Conservation (phyloP, 805 yeast species). For the Wickerhamiella azyma region DNA sequence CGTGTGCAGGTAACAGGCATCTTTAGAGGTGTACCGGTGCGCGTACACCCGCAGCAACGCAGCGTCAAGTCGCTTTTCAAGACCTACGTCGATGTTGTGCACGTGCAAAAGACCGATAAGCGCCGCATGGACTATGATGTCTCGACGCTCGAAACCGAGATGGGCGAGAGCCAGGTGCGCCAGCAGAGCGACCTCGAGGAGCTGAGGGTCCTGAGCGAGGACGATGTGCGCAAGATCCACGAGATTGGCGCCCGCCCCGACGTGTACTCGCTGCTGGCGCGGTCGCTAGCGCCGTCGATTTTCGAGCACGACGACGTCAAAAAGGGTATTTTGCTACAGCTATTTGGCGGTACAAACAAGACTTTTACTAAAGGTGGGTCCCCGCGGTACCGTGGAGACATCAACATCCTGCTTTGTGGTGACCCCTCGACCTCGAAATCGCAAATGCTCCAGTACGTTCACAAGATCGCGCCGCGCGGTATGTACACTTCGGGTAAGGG, state of each 20-base stretch:
- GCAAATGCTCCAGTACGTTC: conserved; percentile 86
- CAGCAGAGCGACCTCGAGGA: conserved; percentile 64
- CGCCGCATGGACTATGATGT: conserved; percentile 70
- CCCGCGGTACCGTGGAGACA: conserved; percentile 82
- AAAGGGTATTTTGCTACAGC: conserved; percentile 81
- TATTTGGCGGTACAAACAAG: conserved; percentile 93
- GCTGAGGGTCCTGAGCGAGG: conserved; percentile 49
- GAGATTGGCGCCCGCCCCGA: conserved; percentile 56
- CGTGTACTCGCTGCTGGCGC: conserved; percentile 68
- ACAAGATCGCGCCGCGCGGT: conserved; percentile 95
- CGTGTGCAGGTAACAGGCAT: conserved; percentile 91
- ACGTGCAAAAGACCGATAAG: conserved; percentile 72
- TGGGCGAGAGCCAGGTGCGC: conserved; percentile 37
- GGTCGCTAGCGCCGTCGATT: conserved; percentile 94
- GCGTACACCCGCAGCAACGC: conserved; percentile 74
- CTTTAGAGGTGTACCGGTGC: conserved; percentile 81
- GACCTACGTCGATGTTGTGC: conserved; percentile 89
- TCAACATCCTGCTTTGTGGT: conserved; percentile 83
- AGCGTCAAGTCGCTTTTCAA: conserved; percentile 74
- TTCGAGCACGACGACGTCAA: conserved; percentile 94
- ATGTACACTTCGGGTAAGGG: conserved; percentile 98
- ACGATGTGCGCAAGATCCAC: conserved; percentile 52
- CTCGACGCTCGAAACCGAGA: conserved; percentile 35
- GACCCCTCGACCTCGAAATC: conserved; percentile 98
- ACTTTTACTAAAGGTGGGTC: conserved; percentile 74